A percentile compares a stretch with the other conserved stretches of the same genome.
Conservation (phyloP, 2,329 filamentous ascomycete genomes). For the Diaporthe humulicola region DNA sequence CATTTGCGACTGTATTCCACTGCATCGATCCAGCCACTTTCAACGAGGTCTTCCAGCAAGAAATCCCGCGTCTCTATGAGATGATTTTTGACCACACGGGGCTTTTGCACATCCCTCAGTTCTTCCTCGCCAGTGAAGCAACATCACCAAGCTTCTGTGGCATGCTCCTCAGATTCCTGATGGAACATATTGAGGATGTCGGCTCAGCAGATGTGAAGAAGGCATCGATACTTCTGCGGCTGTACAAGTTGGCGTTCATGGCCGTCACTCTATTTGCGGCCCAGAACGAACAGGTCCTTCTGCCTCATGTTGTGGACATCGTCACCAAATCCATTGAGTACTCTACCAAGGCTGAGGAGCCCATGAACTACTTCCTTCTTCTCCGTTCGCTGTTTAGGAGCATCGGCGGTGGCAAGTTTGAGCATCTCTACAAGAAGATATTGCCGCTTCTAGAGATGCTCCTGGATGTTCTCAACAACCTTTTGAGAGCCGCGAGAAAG, state of each 20-base stretch:
- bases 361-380: slow-evolving; percentile 98
- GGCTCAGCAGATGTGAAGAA: slow-evolving; percentile 92
- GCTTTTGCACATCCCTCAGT: slow-evolving; percentile 94
- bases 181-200: slow-evolving; percentile 96
- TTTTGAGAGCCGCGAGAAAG: slow-evolving; percentile 90
- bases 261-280: slow-evolving; percentile 95
- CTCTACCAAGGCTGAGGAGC: slow-evolving; percentile 94
- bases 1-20: slow-evolving; percentile 98
- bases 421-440: slow-evolving; percentile 98
- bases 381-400: slow-evolving; percentile 93
- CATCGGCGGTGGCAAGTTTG: slow-evolving; percentile 96
- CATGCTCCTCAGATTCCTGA: slow-evolving; percentile 97
- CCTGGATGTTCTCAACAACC: slow-evolving; percentile 94
- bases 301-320: slow-evolving; percentile 97
- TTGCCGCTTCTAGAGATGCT: slow-evolving; percentile 97
- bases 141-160: slow-evolving; percentile 98
- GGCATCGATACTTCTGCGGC: slow-evolving; percentile 89
- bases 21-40: slow-evolving; percentile 98
- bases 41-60: slow-evolving; percentile 97
- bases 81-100: slow-evolving; percentile 98
- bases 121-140: slow-evolving; percentile 97
- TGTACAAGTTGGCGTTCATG: slow-evolving; percentile 99
- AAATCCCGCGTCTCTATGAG: slow-evolving; percentile 96
- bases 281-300: slow-evolving; percentile 94
- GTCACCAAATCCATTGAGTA: slow-evolving; percentile 97